Evolutionary conservation across 345 rosid species (phyloP).

Genomic region (Acer yangbiense): DNA sequence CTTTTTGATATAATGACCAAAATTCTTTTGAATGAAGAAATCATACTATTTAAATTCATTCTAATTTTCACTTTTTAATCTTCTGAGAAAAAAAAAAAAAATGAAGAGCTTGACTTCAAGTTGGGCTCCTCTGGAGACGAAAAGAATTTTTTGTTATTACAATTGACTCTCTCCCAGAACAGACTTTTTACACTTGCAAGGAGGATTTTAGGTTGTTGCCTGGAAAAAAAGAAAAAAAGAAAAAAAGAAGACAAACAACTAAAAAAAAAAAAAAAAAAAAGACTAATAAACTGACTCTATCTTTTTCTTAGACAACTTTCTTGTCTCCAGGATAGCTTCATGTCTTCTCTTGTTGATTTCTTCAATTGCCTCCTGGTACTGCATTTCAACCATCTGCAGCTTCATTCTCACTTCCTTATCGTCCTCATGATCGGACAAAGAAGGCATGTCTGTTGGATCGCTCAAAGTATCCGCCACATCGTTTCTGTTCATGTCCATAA

Average conservation of each 20-base stretch:
- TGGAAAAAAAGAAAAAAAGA: background rate
- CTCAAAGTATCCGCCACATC: background rate
- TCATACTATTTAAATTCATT: no score
- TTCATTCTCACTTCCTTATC: slow-evolving; percentile 50
- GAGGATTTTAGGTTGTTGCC: slow-evolving; percentile 13
- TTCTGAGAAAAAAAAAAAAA: no score
- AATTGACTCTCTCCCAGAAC: slow-evolving; percentile 13
- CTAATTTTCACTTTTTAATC: no score
- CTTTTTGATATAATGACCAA: no score
- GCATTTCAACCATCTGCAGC: slow-evolving; percentile 59
- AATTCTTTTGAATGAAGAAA: no score
- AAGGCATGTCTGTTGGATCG: slow-evolving; percentile 9
- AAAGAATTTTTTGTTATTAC: slow-evolving; percentile 3
- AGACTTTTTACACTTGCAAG: slow-evolving; percentile 45
- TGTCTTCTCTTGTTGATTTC: slow-evolving; percentile 61
- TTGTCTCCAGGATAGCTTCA: slow-evolving; percentile 63
- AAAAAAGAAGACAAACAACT: background rate
- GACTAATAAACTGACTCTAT: slow-evolving; percentile 29
- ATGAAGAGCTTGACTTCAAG: no score
- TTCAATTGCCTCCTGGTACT: slow-evolving; percentile 58
- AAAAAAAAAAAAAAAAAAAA: background rate
- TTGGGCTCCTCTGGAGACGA: no score
- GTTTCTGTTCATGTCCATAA: no score
- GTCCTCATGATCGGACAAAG: slow-evolving; percentile 21
- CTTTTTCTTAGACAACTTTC: slow-evolving; percentile 40